Evolutionary conservation across 352 stramenopile species (phyloP).

Genomic region (Phytopythium delawarense): DNA sequence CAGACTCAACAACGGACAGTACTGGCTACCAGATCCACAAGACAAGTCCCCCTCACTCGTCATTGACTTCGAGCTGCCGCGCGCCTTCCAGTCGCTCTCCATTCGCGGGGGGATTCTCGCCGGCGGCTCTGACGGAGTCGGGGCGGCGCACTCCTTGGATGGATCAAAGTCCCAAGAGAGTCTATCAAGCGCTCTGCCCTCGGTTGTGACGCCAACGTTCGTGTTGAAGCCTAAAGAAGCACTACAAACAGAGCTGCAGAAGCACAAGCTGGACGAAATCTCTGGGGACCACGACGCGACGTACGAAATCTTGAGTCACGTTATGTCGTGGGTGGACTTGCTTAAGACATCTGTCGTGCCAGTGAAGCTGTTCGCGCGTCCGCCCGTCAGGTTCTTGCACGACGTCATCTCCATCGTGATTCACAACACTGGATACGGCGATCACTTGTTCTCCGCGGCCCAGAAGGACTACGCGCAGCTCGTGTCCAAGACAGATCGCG

Average conservation of each 20-base stretch:
- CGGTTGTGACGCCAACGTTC: conserved; percentile 29
- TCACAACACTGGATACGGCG: conserved; percentile 56
- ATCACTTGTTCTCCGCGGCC: conserved; percentile 33
- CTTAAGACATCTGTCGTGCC: conserved; percentile 65
- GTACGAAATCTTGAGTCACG: conserved; percentile 53
- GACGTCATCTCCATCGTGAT: conserved; percentile 74
- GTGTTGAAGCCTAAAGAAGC: conserved; percentile 29
- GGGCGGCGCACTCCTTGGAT: neutral
- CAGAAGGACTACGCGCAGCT: conserved; percentile 71
- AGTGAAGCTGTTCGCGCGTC: conserved; percentile 65
- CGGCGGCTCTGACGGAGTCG: conserved; percentile 1
- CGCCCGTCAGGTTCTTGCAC: conserved; percentile 79
- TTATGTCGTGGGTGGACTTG: conserved; percentile 79
- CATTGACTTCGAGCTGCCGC: conserved; percentile 68
- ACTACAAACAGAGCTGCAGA: conserved; percentile 26
- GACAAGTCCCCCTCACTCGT: conserved; percentile 52
- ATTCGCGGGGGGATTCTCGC: conserved; percentile 51
- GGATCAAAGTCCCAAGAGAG: neutral
- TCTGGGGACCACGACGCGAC: conserved; percentile 57
- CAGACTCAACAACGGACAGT: conserved; percentile 51
- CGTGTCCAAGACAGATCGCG: conserved; percentile 62
- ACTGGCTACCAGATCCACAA: conserved; percentile 50
- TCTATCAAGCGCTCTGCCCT: neutral
- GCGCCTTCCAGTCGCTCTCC: conserved; percentile 54
- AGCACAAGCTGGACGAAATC: conserved; percentile 41